Evolutionary conservation across 495 filamentous ascomycete species (phyloP).

Genomic region (Podospora didyma): DNA sequence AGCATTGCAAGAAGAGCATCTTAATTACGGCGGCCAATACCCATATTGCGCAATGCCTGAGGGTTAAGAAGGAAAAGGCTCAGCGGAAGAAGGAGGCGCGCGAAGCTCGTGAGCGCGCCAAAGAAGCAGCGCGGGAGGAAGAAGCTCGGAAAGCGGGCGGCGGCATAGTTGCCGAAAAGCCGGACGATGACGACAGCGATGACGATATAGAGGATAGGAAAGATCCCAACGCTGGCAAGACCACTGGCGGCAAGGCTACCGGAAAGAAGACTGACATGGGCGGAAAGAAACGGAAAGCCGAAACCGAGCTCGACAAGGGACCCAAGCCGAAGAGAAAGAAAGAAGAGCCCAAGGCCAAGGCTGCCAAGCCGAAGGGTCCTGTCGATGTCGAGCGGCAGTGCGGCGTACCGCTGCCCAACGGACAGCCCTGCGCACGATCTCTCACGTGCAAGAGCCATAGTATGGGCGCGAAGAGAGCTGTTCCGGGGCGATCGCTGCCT

Average conservation of each 20-base stretch:
- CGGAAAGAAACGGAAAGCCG: slow-evolving; percentile 87
- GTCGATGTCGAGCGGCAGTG: slow-evolving; percentile 98
- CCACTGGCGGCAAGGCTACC: slow-evolving; percentile 63
- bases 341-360: slow-evolving; percentile 89
- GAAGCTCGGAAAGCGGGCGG: slow-evolving; percentile 55
- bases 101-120: slow-evolving; percentile 66
- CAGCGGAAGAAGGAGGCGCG: slow-evolving; percentile 77
- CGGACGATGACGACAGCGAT: slow-evolving; percentile 73
- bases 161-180: slow-evolving; percentile 34
- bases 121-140: slow-evolving; percentile 52
- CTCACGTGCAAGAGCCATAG: slow-evolving; percentile 95
- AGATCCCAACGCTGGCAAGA: slow-evolving; percentile 42
- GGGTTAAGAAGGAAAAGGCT: slow-evolving; percentile 68
- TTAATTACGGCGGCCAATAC: slow-evolving; percentile 56
- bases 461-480: slow-evolving; percentile 92
- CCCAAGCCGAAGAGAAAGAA: slow-evolving; percentile 86
- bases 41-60: slow-evolving; percentile 67
- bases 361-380: slow-evolving; percentile 83
- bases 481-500: slow-evolving; percentile 83
- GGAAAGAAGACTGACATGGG: slow-evolving; percentile 56
- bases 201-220: slow-evolving; percentile 38
- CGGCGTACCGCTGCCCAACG: slow-evolving; percentile 77
- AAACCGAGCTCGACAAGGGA: slow-evolving; percentile 67
- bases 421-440: slow-evolving; percentile 83
- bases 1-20: slow-evolving; percentile 74